phyloP scores from a whole-genome alignment of 495 filamentous ascomycete species.

The Penicillium argentinense region DNA sequence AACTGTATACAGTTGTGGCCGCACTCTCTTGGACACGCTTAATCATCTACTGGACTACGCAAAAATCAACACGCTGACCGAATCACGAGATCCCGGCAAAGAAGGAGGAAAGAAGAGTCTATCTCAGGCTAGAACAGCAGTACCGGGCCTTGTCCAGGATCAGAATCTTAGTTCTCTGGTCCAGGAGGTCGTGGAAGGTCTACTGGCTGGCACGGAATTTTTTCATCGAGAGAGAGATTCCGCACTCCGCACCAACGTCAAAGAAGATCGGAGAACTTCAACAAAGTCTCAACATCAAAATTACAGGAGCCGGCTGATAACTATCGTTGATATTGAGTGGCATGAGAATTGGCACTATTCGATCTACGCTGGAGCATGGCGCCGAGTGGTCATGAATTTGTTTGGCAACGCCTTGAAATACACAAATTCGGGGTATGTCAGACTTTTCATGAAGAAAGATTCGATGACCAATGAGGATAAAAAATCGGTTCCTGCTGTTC shows the following conservation, averaged over 20 bases:
- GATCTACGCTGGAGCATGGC: constrained; percentile 61
- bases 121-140: background rate
- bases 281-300: background rate
- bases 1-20: constrained; percentile 17
- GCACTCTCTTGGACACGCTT: constrained; percentile 22
- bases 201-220: constrained; percentile 26
- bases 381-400: constrained; percentile 70
- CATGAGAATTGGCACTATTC: constrained; percentile 52
- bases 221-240: constrained; percentile 6
- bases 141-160: constrained; percentile 24
- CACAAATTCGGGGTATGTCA: constrained; percentile 48
- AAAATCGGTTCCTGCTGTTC: constrained; percentile 24
- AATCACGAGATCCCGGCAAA: constrained; percentile 1
- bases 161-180: constrained; percentile 32
- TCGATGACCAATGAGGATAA: constrained; percentile 13
- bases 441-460: constrained; percentile 15
- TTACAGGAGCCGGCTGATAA: constrained; percentile 34
- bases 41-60: constrained; percentile 53
- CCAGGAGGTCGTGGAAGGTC: constrained; percentile 38
- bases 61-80: constrained; percentile 52
- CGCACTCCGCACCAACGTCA: background rate
- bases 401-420: constrained; percentile 76
- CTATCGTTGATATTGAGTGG: constrained; percentile 53
- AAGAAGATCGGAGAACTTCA: background rate
- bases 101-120: background rate